Evolutionary conservation across 2,329 filamentous ascomycete genomes (phyloP), one percentile per base, ranked within the genome.

Genomic region (Diplodia corticola): DNA sequence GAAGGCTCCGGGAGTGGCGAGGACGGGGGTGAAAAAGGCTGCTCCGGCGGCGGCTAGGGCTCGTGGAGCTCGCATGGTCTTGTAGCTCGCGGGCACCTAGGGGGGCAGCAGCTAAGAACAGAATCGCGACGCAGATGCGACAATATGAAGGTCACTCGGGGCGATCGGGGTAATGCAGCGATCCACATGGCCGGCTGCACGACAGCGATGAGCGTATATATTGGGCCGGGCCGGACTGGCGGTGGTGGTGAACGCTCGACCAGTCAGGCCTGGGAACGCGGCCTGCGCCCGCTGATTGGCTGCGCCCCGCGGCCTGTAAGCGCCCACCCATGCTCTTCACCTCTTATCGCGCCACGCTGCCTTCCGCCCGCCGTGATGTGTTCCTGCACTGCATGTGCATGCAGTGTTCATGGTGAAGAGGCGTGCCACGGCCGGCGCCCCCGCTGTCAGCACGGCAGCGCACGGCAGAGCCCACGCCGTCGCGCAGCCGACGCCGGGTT

Each of bases 251-350:
- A 64, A 30, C n/a, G 54, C 37, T 46, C 54, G 35, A 35, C 64
- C 64, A 66, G 64, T 66, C 48, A 66, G 55, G 26, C 55, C 20
- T 9, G 48, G 3, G 35, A 24, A 48, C 37, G 55, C 20, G n/a
- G 33, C 5, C n/a, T 22, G 15, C 17, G n/a, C 9, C 7, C 15
- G 26, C 55, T 66, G 55, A 66, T 66, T 66, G 64, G 64, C 22
- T 4, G 22, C 30, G 2, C 3, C 15, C n/a, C 22, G 60, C 60
- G 46, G 48, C 33, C 53, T 51, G 53, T 65, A 65, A 65, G 64
- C 64, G 64, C 64, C 64, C 64, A 53, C 53, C 64, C 64, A 51
- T 65, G 53, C 30, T 65, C 33, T 59, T 59, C 64, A 59, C 64
- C 28, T 40, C 46, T 30, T 26, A 35, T 50, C 54, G 53, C 64